These are phyloP conservation scores for Pestalotiopsis sp. DNA, from an alignment of 2,329 filamentous ascomycete genomes.

Conservation along the genomic window DNA sequence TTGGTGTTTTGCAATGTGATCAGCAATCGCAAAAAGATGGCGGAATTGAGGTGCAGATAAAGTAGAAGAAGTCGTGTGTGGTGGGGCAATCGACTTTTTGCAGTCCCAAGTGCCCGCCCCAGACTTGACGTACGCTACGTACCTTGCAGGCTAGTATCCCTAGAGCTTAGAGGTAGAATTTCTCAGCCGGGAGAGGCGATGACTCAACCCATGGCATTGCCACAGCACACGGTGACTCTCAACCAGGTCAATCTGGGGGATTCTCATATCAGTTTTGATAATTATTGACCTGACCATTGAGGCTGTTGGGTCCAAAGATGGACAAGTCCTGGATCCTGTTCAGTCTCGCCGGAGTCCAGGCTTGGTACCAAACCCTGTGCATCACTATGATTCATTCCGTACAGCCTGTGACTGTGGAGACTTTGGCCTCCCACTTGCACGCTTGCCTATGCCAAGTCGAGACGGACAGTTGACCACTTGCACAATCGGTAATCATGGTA, in stretches of 20 bases:
- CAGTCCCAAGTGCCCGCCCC: neutral
- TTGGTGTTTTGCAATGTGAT: neutral
- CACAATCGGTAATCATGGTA: no score
- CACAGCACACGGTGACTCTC: conserved; percentile 11
- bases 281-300: neutral
- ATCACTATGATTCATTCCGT: conserved; percentile 11
- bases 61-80: conserved; percentile 13
- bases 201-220: conserved; percentile 11
- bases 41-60: conserved; percentile 10
- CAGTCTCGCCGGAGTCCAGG: neutral
- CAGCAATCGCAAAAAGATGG: neutral
- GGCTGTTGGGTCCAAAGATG: neutral
- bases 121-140: neutral
- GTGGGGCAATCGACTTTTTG: conserved; percentile 8
- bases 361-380: neutral
- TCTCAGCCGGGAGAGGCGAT: neutral
- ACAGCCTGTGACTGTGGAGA: neutral
- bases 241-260: neutral
- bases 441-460: neutral
- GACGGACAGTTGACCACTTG: no score
- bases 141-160: neutral
- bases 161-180: neutral
- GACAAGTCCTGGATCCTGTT: neutral
- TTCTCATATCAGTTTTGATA: neutral
- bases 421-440: neutral